Evolutionary conservation across 768 basidiomycete genomes (phyloP), one percentile per base, ranked within the genome.

Genomic region (Macrolepiota albuminosa): DNA sequence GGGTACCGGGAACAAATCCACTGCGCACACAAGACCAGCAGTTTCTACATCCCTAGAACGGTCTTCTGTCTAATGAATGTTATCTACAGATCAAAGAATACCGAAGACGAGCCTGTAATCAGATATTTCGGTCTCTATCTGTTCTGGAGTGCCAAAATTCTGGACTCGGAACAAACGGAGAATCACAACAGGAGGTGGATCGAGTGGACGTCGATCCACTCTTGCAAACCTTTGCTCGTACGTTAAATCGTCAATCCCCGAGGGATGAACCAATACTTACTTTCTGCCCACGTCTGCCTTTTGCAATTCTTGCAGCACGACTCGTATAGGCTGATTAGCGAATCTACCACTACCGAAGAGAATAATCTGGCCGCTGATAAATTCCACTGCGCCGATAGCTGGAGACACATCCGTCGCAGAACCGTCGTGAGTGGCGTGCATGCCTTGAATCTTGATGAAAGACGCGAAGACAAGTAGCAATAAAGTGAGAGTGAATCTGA

Each of bases 271-370:
- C 24, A 21, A 50, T 43, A 70, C 70, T 64, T 72, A 83, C 88
- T 88, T 89, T 69, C 88, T 75, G 24, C 87, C 88, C 47, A 84
- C 68, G 68, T 86, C 79, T 13, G 88, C 85, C 66, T 86, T 84
- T 70, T 89, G 88, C 36, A 86, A 69, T 69, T 87, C 88, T 50
- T 75, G 63, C 62, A 85, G 74, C 65, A 84, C 80, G 43, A 80
- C 76, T 43, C 82, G 83, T 39, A 87, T 72, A 31, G 71, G 73
- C 53, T 74, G 69, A 33, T 75, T 75, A n/a, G 70, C 68, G 64
- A 88, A 85, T 64, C 81, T 79, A 7, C 87, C 87, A 31, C 13
- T 31, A 9, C 1, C 40, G 13, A 54, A 43, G 29, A 54, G 21
- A 8, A 54, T 10, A 42, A 54, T 29, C 13, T 54, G 40, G 29